Evolutionary conservation across 768 basidiomycete species (phyloP).

Genomic region (Kwoniella sp.): DNA sequence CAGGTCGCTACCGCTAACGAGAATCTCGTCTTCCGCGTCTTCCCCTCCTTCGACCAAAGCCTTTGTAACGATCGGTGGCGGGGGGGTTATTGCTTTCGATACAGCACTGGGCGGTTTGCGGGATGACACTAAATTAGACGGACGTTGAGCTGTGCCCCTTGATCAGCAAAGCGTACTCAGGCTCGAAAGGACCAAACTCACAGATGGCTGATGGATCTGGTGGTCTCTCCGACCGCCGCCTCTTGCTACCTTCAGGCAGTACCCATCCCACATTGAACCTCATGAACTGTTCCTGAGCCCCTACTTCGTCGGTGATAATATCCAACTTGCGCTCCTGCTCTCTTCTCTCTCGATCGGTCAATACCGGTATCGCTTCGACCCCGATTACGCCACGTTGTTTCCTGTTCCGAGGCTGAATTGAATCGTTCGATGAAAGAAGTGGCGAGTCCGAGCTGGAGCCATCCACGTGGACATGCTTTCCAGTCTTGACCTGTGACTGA

Average conservation of each 20-base stretch:
- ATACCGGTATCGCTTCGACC: conserved; percentile 22
- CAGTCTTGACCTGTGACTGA: neutral
- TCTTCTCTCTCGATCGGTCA: conserved; percentile 41
- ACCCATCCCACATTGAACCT: conserved; percentile 87
- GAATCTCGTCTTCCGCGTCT: too few species aligned
- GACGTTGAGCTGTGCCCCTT: neutral
- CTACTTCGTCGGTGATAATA: conserved; percentile 66
- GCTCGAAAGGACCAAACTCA: neutral
- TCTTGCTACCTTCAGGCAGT: conserved; percentile 65
- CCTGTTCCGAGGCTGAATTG: conserved; percentile 2
- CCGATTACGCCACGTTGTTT: conserved; percentile 39
- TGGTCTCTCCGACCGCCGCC: conserved; percentile 58
- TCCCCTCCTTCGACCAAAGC: neutral
- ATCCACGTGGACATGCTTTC: neutral
- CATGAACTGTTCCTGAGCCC: conserved; percentile 67
- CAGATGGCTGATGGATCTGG: conserved; percentile 11
- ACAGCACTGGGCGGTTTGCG: conserved; percentile 7
- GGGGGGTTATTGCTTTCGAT: neutral
- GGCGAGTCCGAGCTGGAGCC: conserved; percentile 3
- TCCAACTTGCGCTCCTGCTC: conserved; percentile 32
- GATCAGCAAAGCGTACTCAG: neutral
- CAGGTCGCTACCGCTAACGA: conserved; percentile 8
- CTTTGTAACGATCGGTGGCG: neutral
- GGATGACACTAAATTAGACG: neutral
- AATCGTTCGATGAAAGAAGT: neutral